Base-by-base conservation (phyloP, 768 basidiomycete genomes). In the Omphalotus guepiniiformis region DNA sequence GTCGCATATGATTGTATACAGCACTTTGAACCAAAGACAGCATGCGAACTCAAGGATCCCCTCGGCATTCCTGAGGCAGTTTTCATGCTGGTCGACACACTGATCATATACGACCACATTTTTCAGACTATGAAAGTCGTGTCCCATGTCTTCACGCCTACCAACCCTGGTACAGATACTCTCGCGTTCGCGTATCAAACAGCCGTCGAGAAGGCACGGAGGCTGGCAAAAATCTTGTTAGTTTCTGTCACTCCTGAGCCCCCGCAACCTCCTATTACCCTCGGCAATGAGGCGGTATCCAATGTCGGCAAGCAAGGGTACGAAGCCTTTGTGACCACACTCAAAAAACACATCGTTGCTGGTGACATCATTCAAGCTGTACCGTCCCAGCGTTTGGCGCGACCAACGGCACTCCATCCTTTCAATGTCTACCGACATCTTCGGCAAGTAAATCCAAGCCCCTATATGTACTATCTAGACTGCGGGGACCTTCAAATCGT, bases 311-410 rank as follows among this genome's bases (percentile, higher is more conserved):
- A 92, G 64, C 79, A 74, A 37, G 96, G 96, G 0, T 99, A 98
- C 65, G 84, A 97, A 63, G 66, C 64, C 3, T 95, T 94, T 58
- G 96, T 99, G 12, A 92, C 93, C 37, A 81, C 76, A 47, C 72
- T 99, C 47, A 98, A 97, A 72, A 77, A 95, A 59, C 93, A 92
- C 62, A 96, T 99, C 47, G 75, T 98, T 48, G 88, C 85, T 15
- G 96, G 96, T 23, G 94, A 99, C 67, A 97, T 99, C 60, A 98
- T 99, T 55, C 96, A 99, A 66, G 96, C 96, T 2, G 96, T 99
- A 6, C 96, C 96, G 6, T 94, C 92, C 8, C 96, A 98, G 63
- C 76, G 94, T 23, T 72, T 98, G 25, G 72, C 89, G 12, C 80
- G 92, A 27, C 86, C 88, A 28, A 98, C 96, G 0, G 64, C 77